Conservation (phyloP, 2,329 filamentous ascomycete genomes). For the Cadophora sp. region DNA sequence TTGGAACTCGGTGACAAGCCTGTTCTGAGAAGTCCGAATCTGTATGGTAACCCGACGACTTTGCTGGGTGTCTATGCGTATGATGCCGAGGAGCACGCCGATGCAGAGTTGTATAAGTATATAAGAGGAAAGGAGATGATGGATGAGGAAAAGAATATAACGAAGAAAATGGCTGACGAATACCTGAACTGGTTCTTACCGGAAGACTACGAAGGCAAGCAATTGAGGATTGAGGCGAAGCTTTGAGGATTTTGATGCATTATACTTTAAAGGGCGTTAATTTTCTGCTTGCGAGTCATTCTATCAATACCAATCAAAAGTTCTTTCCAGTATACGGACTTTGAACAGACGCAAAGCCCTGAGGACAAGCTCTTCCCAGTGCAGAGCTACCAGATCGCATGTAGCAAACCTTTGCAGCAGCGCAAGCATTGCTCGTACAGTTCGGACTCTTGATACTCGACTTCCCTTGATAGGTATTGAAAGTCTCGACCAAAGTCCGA, state of each 20-base stretch:
- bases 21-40: conserved; percentile 46
- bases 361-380: conserved; percentile 57
- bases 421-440: conserved; percentile 58
- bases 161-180: conserved; percentile 10
- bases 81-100: conserved; percentile 45
- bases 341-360: conserved; percentile 54
- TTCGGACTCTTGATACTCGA: conserved; percentile 56
- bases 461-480: conserved; percentile 61
- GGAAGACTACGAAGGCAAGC: conserved; percentile 13
- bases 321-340: conserved; percentile 47
- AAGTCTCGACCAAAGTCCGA: conserved; percentile 53
- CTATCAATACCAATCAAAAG: conserved; percentile 32
- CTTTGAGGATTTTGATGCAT: conserved; percentile 9
- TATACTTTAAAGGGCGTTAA: background rate
- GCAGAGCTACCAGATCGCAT: conserved; percentile 62
- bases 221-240: conserved; percentile 17
- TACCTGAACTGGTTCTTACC: conserved; percentile 24
- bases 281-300: background rate
- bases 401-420: conserved; percentile 62
- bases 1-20: conserved; percentile 46
- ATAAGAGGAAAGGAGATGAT: conserved; percentile 14
- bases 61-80: conserved; percentile 50
- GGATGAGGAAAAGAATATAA: conserved; percentile 9
- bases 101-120: conserved; percentile 19
- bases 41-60: conserved; percentile 49